Evolutionary conservation across 83 land plant species (phyloP).

Genomic region (Diphasiastrum complanatum): DNA sequence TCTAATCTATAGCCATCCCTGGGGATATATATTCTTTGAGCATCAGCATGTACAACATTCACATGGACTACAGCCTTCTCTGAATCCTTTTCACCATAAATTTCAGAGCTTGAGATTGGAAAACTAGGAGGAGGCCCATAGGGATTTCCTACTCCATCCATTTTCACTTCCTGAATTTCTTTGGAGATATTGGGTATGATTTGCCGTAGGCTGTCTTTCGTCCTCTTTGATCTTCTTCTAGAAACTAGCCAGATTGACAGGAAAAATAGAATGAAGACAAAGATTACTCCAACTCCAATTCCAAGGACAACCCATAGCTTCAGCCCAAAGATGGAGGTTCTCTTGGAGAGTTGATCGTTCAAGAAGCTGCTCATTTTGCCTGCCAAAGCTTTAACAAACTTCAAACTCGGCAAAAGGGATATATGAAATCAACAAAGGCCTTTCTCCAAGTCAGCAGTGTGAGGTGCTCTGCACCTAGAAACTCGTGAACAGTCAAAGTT

Average conservation of each 20-base stretch:
- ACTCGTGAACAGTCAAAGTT: too few species aligned
- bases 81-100: background rate
- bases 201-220: background rate
- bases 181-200: conserved; percentile 18
- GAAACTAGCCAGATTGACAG: conserved; percentile 23
- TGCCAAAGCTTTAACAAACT: too few species aligned
- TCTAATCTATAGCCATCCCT: too few species aligned
- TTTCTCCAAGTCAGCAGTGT: too few species aligned
- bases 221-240: background rate
- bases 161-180: conserved; percentile 18
- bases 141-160: background rate
- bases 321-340: conserved; percentile 15
- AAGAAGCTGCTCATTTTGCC: conserved; percentile 8
- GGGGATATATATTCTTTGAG: too few species aligned
- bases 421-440: too few species aligned
- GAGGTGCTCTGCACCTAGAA: too few species aligned
- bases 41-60: too few species aligned
- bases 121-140: background rate
- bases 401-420: too few species aligned
- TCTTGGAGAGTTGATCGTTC: conserved; percentile 14
- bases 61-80: too few species aligned
- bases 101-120: background rate
- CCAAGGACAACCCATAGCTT: conserved; percentile 25
- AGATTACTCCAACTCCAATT: conserved; percentile 15
- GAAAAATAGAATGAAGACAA: conserved; percentile 19